A percentile compares a stretch with the other conserved stretches of the same genome.
Conservation (phyloP, 2,329 filamentous ascomycete species). For the Stenocarpella maydis region DNA sequence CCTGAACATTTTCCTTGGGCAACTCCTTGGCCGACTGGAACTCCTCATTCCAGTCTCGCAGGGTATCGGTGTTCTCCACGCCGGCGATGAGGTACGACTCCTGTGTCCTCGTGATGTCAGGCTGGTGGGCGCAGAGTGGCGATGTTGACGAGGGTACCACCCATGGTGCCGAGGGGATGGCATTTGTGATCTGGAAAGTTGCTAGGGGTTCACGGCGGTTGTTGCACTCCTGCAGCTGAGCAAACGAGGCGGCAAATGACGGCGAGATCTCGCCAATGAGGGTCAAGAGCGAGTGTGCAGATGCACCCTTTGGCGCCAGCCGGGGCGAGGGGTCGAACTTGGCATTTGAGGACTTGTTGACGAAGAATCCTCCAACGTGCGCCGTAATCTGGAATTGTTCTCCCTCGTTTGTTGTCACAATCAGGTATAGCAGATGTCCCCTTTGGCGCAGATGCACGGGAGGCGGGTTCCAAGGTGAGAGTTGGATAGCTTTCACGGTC, state of each 20-base stretch:
- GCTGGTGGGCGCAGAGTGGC: constrained; percentile 72
- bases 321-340: constrained; percentile 94
- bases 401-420: constrained; percentile 89
- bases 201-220: constrained; percentile 86
- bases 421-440: constrained; percentile 90
- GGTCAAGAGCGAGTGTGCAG: constrained; percentile 85
- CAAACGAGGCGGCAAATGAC: constrained; percentile 81
- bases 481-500: constrained; percentile 86
- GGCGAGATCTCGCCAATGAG: constrained; percentile 82
- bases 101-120: constrained; percentile 89
- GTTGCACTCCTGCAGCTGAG: constrained; percentile 83
- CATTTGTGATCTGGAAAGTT: constrained; percentile 95
- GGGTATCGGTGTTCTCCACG: constrained; percentile 90
- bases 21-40: constrained; percentile 97
- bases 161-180: constrained; percentile 93
- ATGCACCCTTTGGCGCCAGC: constrained; percentile 77
- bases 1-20: constrained; percentile 91
- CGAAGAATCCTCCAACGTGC: constrained; percentile 93
- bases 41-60: constrained; percentile 99
- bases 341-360: constrained; percentile 94
- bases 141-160: constrained; percentile 74
- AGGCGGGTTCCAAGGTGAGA: constrained; percentile 96
- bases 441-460: constrained; percentile 90
- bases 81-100: constrained; percentile 91
- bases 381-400: constrained; percentile 94